A percentile compares a stretch with the other conserved stretches of the same genome.
Evolutionary conservation across 2,329 filamentous ascomycete genomes (phyloP).

Genomic region (Fonsecaea erecta): DNA sequence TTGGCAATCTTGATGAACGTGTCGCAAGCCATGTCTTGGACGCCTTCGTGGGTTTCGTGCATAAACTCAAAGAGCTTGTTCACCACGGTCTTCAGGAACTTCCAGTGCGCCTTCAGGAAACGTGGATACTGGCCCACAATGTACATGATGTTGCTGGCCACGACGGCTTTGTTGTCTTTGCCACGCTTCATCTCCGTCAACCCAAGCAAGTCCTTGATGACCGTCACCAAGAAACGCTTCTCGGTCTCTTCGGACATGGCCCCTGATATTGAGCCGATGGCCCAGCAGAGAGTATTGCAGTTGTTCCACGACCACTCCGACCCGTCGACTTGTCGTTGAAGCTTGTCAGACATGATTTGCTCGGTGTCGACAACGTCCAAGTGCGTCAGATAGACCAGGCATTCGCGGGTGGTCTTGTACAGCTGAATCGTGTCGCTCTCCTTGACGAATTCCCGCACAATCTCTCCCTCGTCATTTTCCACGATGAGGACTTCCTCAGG

Average conservation of each 20-base stretch:
- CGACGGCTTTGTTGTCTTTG: constrained; percentile 99
- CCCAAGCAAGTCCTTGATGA: constrained; percentile 96
- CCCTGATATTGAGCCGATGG: constrained; percentile 96
- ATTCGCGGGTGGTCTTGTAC: constrained; percentile 98
- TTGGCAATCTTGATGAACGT: constrained; percentile 99
- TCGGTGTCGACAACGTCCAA: constrained; percentile 97
- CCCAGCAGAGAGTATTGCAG: constrained; percentile 99
- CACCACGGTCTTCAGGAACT: constrained; percentile 98
- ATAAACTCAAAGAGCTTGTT: constrained; percentile 99
- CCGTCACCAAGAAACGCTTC: constrained; percentile 96
- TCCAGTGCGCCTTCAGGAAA: constrained; percentile 99
- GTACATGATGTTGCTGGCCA: constrained; percentile 99
- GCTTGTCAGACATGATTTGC: constrained; percentile 98
- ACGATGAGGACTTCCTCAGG: constrained; percentile 98
- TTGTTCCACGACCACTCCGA: constrained; percentile 99
- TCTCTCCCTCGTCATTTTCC: constrained; percentile 99
- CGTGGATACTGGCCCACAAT: constrained; percentile 98
- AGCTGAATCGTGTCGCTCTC: constrained; percentile 98
- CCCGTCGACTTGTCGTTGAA: constrained; percentile 92
- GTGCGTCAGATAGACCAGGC: constrained; percentile 95
- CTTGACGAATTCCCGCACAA: constrained; percentile 98
- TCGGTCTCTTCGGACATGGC: constrained; percentile 99
- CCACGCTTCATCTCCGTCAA: constrained; percentile 99
- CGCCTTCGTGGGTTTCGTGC: constrained; percentile 98
- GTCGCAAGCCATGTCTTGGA: constrained; percentile 99